These are phyloP conservation scores for Mrakia blollopis DNA, from an alignment of 768 basidiomycete species.

Conservation along the genomic window DNA sequence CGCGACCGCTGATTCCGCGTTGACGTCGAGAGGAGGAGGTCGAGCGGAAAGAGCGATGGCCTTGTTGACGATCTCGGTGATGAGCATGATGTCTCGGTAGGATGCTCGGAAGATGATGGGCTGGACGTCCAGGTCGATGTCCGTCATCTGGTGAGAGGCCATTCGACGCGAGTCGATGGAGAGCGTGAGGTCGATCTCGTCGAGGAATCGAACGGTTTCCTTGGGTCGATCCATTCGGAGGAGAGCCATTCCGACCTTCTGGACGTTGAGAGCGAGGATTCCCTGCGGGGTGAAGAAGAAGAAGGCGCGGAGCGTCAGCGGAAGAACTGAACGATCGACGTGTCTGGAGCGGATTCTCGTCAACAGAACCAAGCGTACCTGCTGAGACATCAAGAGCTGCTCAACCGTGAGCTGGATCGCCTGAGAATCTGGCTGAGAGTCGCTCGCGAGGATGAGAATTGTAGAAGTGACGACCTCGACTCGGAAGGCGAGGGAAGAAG, in stretches of 20 bases:
- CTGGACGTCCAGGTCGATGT: slow-evolving; percentile 71
- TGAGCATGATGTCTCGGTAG: slow-evolving; percentile 86
- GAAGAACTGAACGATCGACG: no score
- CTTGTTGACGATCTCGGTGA: slow-evolving; percentile 65
- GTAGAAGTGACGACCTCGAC: slow-evolving; percentile 87
- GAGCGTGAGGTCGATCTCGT: slow-evolving; percentile 82
- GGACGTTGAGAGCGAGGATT: slow-evolving; percentile 71
- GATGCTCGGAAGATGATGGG: slow-evolving; percentile 92
- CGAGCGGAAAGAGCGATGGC: slow-evolving; percentile 67
- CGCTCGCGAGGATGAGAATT: slow-evolving; percentile 79
- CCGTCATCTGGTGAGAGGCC: slow-evolving; percentile 59
- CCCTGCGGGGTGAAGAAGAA: slow-evolving; percentile 51
- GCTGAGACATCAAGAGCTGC: slow-evolving; percentile 82
- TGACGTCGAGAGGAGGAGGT: slow-evolving; percentile 32
- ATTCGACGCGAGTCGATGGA: slow-evolving; percentile 71
- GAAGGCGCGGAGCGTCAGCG: background rate
- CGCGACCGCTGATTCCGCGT: slow-evolving; percentile 6
- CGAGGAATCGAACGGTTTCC: slow-evolving; percentile 85
- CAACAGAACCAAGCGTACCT: slow-evolving; percentile 52
- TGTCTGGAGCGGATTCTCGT: no score
- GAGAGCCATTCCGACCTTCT: slow-evolving; percentile 86
- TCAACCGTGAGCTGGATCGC: slow-evolving; percentile 80
- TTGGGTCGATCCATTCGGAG: slow-evolving; percentile 74
- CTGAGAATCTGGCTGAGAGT: slow-evolving; percentile 68
- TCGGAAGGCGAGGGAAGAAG: slow-evolving; percentile 55